Evolutionary conservation across 1,139 yeast species (phyloP).

Genomic region (Lodderomyces orthopsilosis): DNA sequence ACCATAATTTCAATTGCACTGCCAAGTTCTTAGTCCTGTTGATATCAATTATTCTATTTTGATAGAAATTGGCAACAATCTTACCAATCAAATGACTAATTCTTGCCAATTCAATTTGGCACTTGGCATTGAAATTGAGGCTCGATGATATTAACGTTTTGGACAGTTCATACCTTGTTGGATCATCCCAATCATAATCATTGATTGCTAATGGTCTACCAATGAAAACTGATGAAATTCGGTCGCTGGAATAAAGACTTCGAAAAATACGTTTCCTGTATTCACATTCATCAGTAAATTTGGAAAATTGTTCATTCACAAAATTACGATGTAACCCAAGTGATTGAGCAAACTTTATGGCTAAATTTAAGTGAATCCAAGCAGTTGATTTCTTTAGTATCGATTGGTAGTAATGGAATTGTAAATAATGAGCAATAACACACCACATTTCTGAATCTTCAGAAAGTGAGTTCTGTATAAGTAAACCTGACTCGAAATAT

Average conservation of each 20-base stretch:
- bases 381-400: slow-evolving; percentile 39
- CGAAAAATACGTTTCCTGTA: slow-evolving; percentile 39
- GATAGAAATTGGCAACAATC: slow-evolving; percentile 30
- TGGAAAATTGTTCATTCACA: slow-evolving; percentile 20
- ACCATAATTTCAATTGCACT: slow-evolving; percentile 40
- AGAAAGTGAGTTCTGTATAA: slow-evolving; percentile 25
- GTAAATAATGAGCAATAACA: slow-evolving; percentile 38
- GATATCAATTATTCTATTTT: slow-evolving; percentile 32
- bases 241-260: slow-evolving; percentile 38
- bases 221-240: slow-evolving; percentile 35
- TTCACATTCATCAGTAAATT: slow-evolving; percentile 13
- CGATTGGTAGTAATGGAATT: slow-evolving; percentile 37
- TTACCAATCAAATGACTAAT: slow-evolving; percentile 27
- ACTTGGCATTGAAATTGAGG: slow-evolving; percentile 14
- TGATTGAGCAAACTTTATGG: slow-evolving; percentile 26
- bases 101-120: slow-evolving; percentile 17
- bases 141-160: slow-evolving; percentile 3
- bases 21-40: slow-evolving; percentile 36
- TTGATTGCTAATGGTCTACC: slow-evolving; percentile 42
- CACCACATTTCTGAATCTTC: slow-evolving; percentile 44
- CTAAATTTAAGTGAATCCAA: slow-evolving; percentile 33
- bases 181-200: slow-evolving; percentile 44
- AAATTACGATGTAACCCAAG: slow-evolving; percentile 25
- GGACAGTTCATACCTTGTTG: slow-evolving; percentile 10
- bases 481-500: slow-evolving; percentile 33